These are phyloP conservation scores for Chlorella variabilis DNA, from an alignment of 163 green algal species.

Conservation along the genomic window DNA sequence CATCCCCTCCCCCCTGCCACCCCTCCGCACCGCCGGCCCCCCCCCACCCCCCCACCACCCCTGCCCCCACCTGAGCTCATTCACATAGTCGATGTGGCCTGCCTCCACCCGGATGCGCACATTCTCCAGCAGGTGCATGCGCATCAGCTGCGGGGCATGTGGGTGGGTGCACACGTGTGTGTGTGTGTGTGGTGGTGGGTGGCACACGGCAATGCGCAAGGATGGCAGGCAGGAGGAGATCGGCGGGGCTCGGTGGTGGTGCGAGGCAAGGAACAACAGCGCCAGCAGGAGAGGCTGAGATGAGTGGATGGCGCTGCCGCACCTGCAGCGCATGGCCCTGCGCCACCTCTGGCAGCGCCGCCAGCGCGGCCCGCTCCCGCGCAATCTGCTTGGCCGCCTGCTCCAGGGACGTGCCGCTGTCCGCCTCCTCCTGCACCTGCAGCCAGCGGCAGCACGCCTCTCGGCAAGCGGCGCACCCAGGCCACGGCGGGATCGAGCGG, in stretches of 20 bases:
- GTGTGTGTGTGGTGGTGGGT: no score
- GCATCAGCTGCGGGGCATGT: slow-evolving; percentile 56
- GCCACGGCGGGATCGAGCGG: no score
- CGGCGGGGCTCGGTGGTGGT: no score
- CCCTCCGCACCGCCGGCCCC: no score
- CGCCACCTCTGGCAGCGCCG: slow-evolving; percentile 30
- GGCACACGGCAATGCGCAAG: no score
- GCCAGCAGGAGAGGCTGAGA: no score
- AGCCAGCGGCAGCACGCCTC: no score
- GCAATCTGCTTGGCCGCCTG: slow-evolving; percentile 35
- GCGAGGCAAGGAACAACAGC: no score
- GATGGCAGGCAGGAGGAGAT: background rate
- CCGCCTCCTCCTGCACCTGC: slow-evolving; percentile 11
- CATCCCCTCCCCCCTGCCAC: background rate
- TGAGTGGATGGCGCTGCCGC: no score
- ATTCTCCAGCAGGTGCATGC: slow-evolving; percentile 78
- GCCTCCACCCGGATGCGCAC: slow-evolving; percentile 74
- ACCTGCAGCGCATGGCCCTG: slow-evolving; percentile 46
- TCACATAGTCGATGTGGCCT: slow-evolving; percentile 82
- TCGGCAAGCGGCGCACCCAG: no score
- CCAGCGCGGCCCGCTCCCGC: slow-evolving; percentile 21
- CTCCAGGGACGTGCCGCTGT: slow-evolving; percentile 5
- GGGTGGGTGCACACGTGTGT: no score
- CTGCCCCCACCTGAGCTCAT: slow-evolving; percentile 67
- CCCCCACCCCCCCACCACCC: background rate